These are phyloP conservation scores for Gigaspora rosea DNA, from an alignment of 192 early-diverging fungal genomes.

Conservation along the genomic window DNA sequence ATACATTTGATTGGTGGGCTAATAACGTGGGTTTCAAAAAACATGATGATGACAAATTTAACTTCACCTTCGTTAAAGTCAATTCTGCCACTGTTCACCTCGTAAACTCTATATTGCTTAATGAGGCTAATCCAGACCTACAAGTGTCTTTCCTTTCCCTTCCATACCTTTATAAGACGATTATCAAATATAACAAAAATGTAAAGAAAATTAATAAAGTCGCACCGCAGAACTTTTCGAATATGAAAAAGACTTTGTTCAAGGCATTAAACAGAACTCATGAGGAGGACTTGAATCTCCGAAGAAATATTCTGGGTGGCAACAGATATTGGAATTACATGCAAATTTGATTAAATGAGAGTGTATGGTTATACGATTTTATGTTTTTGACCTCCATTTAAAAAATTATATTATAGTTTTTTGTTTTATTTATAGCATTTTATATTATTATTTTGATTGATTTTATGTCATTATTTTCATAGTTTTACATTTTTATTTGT, in stretches of 20 bases:
- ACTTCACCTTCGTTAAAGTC: constrained; percentile 14
- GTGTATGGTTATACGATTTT: too few species aligned
- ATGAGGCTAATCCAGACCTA: constrained; percentile 23
- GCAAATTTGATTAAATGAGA: too few species aligned
- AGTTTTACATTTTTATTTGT: too few species aligned
- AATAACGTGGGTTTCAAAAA: not conserved
- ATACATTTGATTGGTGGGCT: too few species aligned
- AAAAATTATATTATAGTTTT: too few species aligned
- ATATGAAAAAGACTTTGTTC: constrained; percentile 17
- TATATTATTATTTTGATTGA: too few species aligned
- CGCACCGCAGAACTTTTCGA: not conserved
- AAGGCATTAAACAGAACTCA: constrained; percentile 18
- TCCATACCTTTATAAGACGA: constrained; percentile 21
- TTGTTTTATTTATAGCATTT: too few species aligned
- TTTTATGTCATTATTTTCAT: too few species aligned
- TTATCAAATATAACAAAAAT: constrained; percentile 18
- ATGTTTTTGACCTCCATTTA: too few species aligned
- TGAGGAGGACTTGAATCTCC: constrained; percentile 13
- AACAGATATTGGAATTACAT: too few species aligned
- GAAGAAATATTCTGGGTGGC: constrained; percentile 4
- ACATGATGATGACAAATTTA: constrained; percentile 11
- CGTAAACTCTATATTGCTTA: constrained; percentile 8
- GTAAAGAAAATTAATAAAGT: not conserved
- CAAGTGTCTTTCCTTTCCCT: constrained; percentile 12
- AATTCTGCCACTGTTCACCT: constrained; percentile 20